These are phyloP conservation scores for Truncatella angustata DNA, from an alignment of 2,329 filamentous ascomycete genomes.

Conservation along the genomic window DNA sequence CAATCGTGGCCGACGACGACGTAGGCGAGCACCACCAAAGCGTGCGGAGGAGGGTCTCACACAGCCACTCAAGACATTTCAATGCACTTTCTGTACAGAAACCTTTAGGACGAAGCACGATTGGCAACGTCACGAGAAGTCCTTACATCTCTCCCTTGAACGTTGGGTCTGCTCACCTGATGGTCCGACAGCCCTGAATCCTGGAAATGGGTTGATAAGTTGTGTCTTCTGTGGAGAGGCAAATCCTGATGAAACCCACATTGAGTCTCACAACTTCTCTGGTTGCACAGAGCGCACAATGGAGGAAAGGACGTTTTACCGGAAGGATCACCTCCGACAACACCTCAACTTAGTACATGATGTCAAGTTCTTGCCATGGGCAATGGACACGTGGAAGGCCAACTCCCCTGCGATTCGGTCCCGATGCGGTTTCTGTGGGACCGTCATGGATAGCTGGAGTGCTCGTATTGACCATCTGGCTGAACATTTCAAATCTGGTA, in stretches of 20 bases:
- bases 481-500: slow-evolving; percentile 66
- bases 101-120: slow-evolving; percentile 68
- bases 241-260: slow-evolving; percentile 53
- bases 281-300: slow-evolving; percentile 64
- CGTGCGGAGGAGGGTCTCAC: slow-evolving; percentile 35
- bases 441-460: slow-evolving; percentile 61
- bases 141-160: slow-evolving; percentile 62
- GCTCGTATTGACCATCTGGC: slow-evolving; percentile 61
- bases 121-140: slow-evolving; percentile 71
- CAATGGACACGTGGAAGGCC: slow-evolving; percentile 64
- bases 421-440: slow-evolving; percentile 64
- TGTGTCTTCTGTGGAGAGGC: slow-evolving; percentile 61
- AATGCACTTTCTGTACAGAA: slow-evolving; percentile 69
- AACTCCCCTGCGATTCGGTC: slow-evolving; percentile 60
- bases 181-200: slow-evolving; percentile 53
- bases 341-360: slow-evolving; percentile 62
- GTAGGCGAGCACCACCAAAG: slow-evolving; percentile 43
- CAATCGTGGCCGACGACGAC: slow-evolving; percentile 44
- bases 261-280: slow-evolving; percentile 59
- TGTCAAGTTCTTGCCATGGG: slow-evolving; percentile 60
- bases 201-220: slow-evolving; percentile 54
- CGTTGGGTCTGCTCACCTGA: slow-evolving; percentile 64
- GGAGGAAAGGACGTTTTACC: slow-evolving; percentile 63
- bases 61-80: slow-evolving; percentile 54
- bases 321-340: slow-evolving; percentile 67